These are phyloP conservation scores for Ambrosiella beaveri DNA, from an alignment of 2,329 filamentous ascomycete genomes.

Conservation along the genomic window DNA sequence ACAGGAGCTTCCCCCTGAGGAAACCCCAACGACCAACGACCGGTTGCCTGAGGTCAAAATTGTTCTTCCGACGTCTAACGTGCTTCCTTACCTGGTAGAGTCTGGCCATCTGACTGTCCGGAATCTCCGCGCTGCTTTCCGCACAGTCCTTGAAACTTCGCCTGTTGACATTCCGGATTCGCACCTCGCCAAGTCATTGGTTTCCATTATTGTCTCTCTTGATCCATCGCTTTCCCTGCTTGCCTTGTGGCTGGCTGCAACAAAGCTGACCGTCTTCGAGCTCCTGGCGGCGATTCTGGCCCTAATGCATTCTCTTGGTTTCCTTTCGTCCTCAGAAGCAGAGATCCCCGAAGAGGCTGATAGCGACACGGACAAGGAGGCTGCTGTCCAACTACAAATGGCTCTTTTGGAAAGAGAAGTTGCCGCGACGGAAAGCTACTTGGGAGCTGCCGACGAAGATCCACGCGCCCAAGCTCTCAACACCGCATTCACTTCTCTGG, in stretches of 20 bases:
- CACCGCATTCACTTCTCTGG: constrained; percentile 51
- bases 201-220: constrained; percentile 35
- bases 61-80: constrained; percentile 32
- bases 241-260: constrained; percentile 45
- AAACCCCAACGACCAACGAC: constrained; percentile 19
- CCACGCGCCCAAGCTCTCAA: constrained; percentile 44
- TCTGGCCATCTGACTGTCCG: constrained; percentile 42
- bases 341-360: not conserved
- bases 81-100: constrained; percentile 40
- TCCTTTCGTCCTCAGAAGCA: constrained; percentile 16
- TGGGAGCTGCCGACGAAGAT: constrained; percentile 45
- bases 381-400: constrained; percentile 33
- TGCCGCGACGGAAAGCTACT: constrained; percentile 47
- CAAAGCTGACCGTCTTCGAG: constrained; percentile 47
- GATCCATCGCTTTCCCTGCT: constrained; percentile 52
- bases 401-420: constrained; percentile 48
- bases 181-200: constrained; percentile 40
- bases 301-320: constrained; percentile 52
- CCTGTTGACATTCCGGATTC: constrained; percentile 25
- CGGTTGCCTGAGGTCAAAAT: constrained; percentile 17
- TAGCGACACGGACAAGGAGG: not conserved
- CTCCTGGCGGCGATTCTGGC: constrained; percentile 47
- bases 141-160: constrained; percentile 24
- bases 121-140: constrained; percentile 42
- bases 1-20: constrained; percentile 21